Evolutionary conservation across 2,329 filamentous ascomycete genomes (phyloP).

Genomic region (Akanthomyces dipterigenus): DNA sequence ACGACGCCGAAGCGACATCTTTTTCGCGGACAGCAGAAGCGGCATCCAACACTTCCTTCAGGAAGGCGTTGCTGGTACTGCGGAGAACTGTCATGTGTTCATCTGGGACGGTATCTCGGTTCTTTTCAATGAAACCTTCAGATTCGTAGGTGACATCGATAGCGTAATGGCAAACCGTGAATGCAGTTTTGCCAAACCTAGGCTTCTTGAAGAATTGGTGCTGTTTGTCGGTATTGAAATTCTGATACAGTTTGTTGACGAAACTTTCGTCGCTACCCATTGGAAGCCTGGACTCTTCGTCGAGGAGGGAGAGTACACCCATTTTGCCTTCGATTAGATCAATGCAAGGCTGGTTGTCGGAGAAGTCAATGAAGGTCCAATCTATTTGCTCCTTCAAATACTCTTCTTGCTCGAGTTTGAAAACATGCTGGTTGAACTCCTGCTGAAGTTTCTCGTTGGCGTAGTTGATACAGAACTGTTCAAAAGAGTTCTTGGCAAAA

Average conservation of each 20-base stretch:
- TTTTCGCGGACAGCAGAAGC: slow-evolving; percentile 86
- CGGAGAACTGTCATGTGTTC: slow-evolving; percentile 93
- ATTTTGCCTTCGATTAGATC: slow-evolving; percentile 96
- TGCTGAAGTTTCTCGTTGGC: slow-evolving; percentile 99
- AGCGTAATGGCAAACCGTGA: slow-evolving; percentile 97
- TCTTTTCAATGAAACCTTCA: slow-evolving; percentile 99
- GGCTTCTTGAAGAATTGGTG: slow-evolving; percentile 98
- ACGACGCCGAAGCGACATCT: slow-evolving; percentile 59
- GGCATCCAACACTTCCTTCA: slow-evolving; percentile 76
- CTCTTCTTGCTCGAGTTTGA: slow-evolving; percentile 98
- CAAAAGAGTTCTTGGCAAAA: slow-evolving; percentile 98
- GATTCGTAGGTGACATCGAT: slow-evolving; percentile 98
- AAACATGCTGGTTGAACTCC: slow-evolving; percentile 98
- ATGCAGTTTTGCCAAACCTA: slow-evolving; percentile 91
- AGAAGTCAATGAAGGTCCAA: slow-evolving; percentile 99
- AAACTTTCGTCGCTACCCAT: slow-evolving; percentile 98
- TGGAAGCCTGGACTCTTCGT: slow-evolving; percentile 92
- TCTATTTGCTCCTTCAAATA: slow-evolving; percentile 95
- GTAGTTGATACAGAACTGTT: slow-evolving; percentile 99
- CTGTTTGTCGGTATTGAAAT: slow-evolving; percentile 75
- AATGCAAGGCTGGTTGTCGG: slow-evolving; percentile 98
- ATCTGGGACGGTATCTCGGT: slow-evolving; percentile 95
- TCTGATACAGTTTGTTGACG: slow-evolving; percentile 90
- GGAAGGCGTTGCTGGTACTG: slow-evolving; percentile 76
- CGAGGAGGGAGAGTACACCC: slow-evolving; percentile 82